Evolutionary conservation across 768 basidiomycete genomes (phyloP).

Genomic region (Boletus bicolor): DNA sequence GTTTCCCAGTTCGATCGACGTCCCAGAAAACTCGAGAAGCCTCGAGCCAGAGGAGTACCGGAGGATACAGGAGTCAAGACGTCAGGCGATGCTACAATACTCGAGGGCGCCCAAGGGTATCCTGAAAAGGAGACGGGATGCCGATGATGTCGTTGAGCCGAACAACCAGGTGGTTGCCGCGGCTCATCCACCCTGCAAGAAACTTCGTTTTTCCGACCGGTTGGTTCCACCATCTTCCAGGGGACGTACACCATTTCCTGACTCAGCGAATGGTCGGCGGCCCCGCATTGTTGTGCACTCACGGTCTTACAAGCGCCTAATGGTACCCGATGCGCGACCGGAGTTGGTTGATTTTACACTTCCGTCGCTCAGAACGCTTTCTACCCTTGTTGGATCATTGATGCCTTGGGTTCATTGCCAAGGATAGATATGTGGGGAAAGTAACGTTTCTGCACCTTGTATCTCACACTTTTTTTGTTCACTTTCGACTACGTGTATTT

Average conservation of each 20-base stretch:
- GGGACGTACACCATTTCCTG: slow-evolving; percentile 16
- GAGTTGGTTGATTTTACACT: slow-evolving; percentile 30
- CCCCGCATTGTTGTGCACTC: slow-evolving; percentile 13
- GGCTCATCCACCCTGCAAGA: slow-evolving; percentile 18
- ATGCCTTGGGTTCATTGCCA: slow-evolving; percentile 29
- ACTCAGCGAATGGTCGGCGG: slow-evolving; percentile 14
- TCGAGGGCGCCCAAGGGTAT: slow-evolving; percentile 26
- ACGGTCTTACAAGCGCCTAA: slow-evolving; percentile 13
- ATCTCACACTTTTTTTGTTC: not conserved
- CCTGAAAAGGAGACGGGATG: slow-evolving; percentile 29
- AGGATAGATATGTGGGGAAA: not conserved
- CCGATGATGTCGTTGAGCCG: slow-evolving; percentile 12
- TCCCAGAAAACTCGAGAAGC: slow-evolving; percentile 16
- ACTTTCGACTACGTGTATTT: not conserved
- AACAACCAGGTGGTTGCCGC: not conserved
- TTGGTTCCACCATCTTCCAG: not conserved
- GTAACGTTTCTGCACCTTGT: not conserved
- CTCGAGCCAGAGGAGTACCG: slow-evolving; percentile 25
- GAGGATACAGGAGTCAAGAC: slow-evolving; percentile 23
- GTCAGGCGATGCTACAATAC: slow-evolving; percentile 27
- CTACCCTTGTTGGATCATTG: slow-evolving; percentile 30
- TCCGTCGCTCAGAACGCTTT: slow-evolving; percentile 32
- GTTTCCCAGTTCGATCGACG: slow-evolving; percentile 18
- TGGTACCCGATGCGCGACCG: slow-evolving; percentile 5
- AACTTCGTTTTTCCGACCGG: slow-evolving; percentile 21